phyloP scores from a whole-genome alignment of 2,329 filamentous ascomycete genomes.

The Lachnellula arida region DNA sequence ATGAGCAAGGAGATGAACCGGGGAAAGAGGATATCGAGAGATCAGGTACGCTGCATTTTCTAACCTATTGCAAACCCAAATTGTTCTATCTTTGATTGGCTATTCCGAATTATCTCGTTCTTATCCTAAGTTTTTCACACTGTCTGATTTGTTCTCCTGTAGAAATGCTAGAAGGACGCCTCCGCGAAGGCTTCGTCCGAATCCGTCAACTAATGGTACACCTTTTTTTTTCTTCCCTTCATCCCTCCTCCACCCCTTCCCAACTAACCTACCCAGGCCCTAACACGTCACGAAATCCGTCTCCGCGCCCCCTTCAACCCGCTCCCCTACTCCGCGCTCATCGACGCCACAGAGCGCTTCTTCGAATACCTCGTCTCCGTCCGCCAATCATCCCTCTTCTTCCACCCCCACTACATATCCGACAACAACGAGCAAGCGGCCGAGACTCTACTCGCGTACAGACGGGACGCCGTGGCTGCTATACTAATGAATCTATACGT shows the following conservation, averaged over 20 bases:
- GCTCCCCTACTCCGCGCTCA: conserved; percentile 50
- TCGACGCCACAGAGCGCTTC: conserved; percentile 52
- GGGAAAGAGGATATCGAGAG: conserved; percentile 45
- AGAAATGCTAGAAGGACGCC: conserved; percentile 53
- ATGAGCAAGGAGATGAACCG: conserved; percentile 49
- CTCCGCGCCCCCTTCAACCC: conserved; percentile 54
- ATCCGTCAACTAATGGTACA: conserved; percentile 47
- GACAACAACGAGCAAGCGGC: conserved; percentile 47
- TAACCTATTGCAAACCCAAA: too few species aligned
- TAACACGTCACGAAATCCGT: conserved; percentile 56
- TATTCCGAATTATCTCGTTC: too few species aligned
- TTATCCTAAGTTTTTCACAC: too few species aligned
- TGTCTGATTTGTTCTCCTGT: neutral
- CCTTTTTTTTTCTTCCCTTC: neutral
- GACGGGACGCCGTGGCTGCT: conserved; percentile 53
- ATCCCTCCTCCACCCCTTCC: neutral
- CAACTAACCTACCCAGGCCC: conserved; percentile 31
- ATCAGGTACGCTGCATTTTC: conserved; percentile 33
- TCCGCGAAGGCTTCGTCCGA: conserved; percentile 56
- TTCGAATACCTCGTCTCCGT: conserved; percentile 55
- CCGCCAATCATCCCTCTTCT: conserved; percentile 53
- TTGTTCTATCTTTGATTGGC: too few species aligned
- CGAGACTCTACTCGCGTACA: conserved; percentile 44
- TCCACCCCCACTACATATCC: conserved; percentile 48
- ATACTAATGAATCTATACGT: conserved; percentile 56